Conservation (phyloP, 2,329 filamentous ascomycete genomes). For the Orbilia quercus region DNA sequence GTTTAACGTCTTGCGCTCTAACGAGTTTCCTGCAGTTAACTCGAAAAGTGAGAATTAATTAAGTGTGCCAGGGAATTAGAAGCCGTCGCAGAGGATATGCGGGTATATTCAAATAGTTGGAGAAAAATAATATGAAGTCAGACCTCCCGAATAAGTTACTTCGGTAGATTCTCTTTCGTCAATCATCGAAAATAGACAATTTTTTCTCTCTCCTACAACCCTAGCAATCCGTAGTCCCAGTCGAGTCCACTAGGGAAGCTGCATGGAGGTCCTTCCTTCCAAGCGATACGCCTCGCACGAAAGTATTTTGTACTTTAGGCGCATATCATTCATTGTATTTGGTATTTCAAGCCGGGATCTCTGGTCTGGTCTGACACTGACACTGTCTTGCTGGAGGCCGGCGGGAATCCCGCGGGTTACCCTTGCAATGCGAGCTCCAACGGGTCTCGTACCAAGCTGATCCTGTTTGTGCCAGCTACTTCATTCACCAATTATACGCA, state of each 20-base stretch:
- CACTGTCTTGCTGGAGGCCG: neutral
- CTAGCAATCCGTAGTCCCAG: constrained; percentile 3
- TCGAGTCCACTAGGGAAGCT: constrained; percentile 17
- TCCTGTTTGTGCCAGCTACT: neutral
- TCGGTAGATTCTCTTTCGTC: constrained; percentile 10
- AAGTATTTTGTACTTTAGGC: neutral
- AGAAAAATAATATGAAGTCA: constrained; percentile 1
- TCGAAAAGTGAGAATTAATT: no score
- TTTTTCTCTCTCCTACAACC: constrained; percentile 21
- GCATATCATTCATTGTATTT: constrained; percentile 31
- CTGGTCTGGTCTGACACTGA: neutral
- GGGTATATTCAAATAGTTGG: neutral
- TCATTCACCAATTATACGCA: neutral
- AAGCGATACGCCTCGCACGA: neutral
- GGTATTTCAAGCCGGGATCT: constrained; percentile 22
- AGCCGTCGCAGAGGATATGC: neutral
- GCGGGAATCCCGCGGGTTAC: neutral
- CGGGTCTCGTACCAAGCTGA: neutral
- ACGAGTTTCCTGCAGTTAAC: no score
- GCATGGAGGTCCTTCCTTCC: constrained; percentile 2
- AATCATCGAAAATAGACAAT: constrained; percentile 7
- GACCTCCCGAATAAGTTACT: neutral
- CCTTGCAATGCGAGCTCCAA: neutral
- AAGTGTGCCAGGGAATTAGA: no score
- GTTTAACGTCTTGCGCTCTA: neutral